phyloP scores from a whole-genome alignment of 331 rosid genomes.

The Ulmus americana region DNA sequence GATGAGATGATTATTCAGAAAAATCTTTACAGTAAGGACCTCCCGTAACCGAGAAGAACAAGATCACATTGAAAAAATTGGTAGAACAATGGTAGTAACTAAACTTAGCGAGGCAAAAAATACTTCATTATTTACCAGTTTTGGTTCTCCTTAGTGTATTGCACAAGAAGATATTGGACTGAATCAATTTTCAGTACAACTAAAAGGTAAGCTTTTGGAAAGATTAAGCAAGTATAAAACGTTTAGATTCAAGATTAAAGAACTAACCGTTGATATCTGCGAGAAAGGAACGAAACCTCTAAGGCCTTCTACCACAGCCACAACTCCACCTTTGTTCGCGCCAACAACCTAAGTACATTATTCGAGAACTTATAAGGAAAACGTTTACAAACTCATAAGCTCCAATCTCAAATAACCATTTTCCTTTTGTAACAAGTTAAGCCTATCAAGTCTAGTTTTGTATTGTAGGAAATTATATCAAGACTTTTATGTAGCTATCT shows the following conservation, averaged over 20 bases:
- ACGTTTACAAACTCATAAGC: neutral
- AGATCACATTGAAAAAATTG: neutral
- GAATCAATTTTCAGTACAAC: neutral
- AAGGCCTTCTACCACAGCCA: conserved; percentile 73
- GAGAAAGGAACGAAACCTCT: conserved; percentile 89
- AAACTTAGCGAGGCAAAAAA: neutral
- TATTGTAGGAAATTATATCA: too few species aligned
- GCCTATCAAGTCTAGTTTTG: too few species aligned
- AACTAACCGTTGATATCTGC: conserved; percentile 65
- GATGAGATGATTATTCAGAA: too few species aligned
- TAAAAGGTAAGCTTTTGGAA: neutral
- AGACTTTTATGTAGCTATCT: too few species aligned
- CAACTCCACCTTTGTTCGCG: conserved; percentile 78
- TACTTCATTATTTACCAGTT: neutral
- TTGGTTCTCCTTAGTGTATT: neutral
- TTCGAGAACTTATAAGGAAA: neutral
- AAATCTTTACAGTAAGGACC: too few species aligned
- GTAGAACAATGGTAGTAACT: neutral
- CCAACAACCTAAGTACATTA: conserved; percentile 51
- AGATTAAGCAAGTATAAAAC: neutral
- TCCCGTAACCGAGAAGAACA: too few species aligned
- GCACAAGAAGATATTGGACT: neutral
- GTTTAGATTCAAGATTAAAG: conserved; percentile 15
- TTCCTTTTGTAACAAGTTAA: too few species aligned
- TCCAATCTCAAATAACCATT: too few species aligned